Conservation (phyloP, 352 stramenopile genomes). For the Aphanomyces stellatus region DNA sequence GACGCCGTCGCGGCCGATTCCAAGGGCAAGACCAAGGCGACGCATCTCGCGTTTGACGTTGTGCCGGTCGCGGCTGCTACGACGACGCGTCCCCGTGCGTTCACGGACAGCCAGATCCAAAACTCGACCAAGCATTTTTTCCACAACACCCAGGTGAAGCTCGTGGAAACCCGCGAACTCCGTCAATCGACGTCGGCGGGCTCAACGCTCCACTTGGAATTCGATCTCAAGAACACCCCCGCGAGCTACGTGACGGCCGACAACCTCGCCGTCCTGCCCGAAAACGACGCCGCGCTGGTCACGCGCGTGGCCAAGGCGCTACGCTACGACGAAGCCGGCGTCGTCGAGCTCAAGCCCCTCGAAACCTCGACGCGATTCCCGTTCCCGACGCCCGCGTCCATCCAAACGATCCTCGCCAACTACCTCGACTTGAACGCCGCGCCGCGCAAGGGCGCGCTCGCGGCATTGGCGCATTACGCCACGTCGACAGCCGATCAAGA, state of each 20-base stretch:
- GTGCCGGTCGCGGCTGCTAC: slow-evolving; percentile 33
- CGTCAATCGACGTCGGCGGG: slow-evolving; percentile 64
- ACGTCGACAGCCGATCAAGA: slow-evolving; percentile 40
- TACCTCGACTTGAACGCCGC: slow-evolving; percentile 93
- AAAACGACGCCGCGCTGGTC: slow-evolving; percentile 78
- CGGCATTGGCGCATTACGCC: slow-evolving; percentile 77
- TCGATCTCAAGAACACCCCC: slow-evolving; percentile 69
- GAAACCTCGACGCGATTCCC: slow-evolving; percentile 43
- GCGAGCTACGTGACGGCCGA: slow-evolving; percentile 69
- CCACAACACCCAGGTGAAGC: slow-evolving; percentile 65
- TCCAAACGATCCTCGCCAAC: slow-evolving; percentile 84
- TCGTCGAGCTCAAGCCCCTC: slow-evolving; percentile 70
- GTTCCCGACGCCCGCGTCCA: slow-evolving; percentile 93
- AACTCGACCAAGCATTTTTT: slow-evolving; percentile 89
- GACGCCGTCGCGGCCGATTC: not conserved
- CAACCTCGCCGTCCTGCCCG: slow-evolving; percentile 86
- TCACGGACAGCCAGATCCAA: slow-evolving; percentile 43
- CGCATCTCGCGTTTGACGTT: slow-evolving; percentile 51
- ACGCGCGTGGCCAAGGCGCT: slow-evolving; percentile 73
- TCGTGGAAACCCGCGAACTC: slow-evolving; percentile 88
- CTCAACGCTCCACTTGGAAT: slow-evolving; percentile 85
- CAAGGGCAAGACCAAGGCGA: slow-evolving; percentile 22
- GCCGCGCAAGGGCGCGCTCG: slow-evolving; percentile 75
- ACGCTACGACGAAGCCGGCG: slow-evolving; percentile 86
- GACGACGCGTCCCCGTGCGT: not conserved